These are phyloP conservation scores for Senna siamea DNA, from an alignment of 306 rosid species.

Conservation along the genomic window DNA sequence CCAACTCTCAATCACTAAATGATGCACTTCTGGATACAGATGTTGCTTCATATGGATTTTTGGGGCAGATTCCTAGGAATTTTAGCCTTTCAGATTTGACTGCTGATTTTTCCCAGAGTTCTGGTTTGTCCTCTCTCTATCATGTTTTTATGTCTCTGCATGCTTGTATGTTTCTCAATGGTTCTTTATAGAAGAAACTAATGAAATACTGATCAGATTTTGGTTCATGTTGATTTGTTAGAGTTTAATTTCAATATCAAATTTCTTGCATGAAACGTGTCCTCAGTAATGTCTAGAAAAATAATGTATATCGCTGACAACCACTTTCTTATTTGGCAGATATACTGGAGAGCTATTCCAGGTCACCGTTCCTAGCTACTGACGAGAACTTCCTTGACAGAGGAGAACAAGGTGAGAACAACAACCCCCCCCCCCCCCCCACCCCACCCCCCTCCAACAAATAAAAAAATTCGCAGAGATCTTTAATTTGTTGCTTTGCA, in stretches of 20 bases:
- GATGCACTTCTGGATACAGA: conserved; percentile 65
- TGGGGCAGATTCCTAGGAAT: conserved; percentile 77
- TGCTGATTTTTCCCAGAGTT: conserved; percentile 76
- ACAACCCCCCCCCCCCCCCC: background rate
- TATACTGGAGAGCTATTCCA: conserved; percentile 78
- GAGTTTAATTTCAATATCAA: conserved; percentile 7
- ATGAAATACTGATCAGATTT: background rate
- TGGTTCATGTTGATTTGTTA: conserved; percentile 14
- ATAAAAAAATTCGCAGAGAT: background rate
- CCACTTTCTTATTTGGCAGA: conserved; percentile 54
- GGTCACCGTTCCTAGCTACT: conserved; percentile 73
- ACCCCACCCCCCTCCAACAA: background rate
- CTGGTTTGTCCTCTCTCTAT: conserved; percentile 57
- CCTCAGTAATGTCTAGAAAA: background rate
- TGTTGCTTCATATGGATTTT: conserved; percentile 65
- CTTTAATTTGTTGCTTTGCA: conserved; percentile 17
- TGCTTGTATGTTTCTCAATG: conserved; percentile 4
- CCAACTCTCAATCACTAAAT: conserved; percentile 63
- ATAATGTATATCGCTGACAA: conserved; percentile 2
- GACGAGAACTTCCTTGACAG: conserved; percentile 72
- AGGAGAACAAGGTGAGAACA: conserved; percentile 68
- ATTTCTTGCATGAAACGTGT: conserved; percentile 13
- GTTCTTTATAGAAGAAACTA: background rate
- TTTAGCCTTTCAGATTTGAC: conserved; percentile 90
- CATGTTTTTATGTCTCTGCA: conserved; percentile 12